Conservation (phyloP, 2,329 filamentous ascomycete species). For the Xylaria sp. region DNA sequence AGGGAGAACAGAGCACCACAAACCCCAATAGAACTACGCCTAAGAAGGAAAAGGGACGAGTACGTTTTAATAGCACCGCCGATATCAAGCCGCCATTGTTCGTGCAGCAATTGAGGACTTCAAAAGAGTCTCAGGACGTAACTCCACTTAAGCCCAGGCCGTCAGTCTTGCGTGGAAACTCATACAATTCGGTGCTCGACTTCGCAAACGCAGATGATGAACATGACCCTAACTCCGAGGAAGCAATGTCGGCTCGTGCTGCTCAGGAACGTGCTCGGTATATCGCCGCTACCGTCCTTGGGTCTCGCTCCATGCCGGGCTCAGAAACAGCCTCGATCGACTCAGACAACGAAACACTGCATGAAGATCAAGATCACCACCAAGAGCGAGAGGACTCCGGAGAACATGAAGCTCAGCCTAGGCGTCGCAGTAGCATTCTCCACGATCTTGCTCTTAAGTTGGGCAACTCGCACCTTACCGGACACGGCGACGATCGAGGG, state of each 20-base stretch:
- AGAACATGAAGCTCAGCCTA: constrained; percentile 35
- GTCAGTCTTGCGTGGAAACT: constrained; percentile 51
- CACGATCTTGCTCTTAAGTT: constrained; percentile 37
- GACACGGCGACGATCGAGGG: constrained; percentile 20
- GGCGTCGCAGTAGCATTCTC: constrained; percentile 42
- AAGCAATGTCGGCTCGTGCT: constrained; percentile 46
- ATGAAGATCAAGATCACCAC: constrained; percentile 37
- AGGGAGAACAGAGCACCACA: not conserved
- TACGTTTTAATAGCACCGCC: constrained; percentile 55
- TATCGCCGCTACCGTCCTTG: constrained; percentile 48
- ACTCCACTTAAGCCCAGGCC: constrained; percentile 44
- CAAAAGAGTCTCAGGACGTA: constrained; percentile 24
- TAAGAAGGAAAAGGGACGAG: constrained; percentile 52
- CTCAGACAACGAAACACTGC: constrained; percentile 42
- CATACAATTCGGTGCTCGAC: constrained; percentile 46
- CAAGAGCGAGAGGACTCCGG: constrained; percentile 37
- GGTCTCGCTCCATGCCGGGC: constrained; percentile 44
- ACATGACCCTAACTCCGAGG: constrained; percentile 35
- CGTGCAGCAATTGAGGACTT: constrained; percentile 26
- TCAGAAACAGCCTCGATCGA: constrained; percentile 47
- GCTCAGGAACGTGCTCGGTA: constrained; percentile 51
- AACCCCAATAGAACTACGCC: not conserved
- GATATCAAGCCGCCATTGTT: constrained; percentile 40
- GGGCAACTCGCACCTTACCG: constrained; percentile 12
- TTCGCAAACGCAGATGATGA: constrained; percentile 38